Conservation (phyloP, 2,329 filamentous ascomycete genomes). For the Talaromyces sp. region DNA sequence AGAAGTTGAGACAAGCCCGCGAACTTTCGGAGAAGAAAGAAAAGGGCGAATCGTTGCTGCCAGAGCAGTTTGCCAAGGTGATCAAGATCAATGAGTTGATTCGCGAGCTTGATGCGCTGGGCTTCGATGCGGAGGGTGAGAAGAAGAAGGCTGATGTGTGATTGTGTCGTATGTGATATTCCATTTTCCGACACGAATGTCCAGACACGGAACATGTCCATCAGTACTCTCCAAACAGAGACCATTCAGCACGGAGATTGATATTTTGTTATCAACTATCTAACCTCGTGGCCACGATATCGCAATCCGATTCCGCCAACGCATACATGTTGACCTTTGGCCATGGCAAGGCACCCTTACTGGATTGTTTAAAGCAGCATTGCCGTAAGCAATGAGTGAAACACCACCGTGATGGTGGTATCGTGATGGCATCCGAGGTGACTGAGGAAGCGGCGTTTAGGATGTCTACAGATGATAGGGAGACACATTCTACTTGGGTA, state of each 20-base stretch:
- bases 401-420: background rate
- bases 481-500: background rate
- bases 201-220: background rate
- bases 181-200: too few relatives aligned
- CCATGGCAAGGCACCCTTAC: background rate
- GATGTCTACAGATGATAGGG: background rate
- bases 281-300: background rate
- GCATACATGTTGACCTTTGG: too few relatives aligned
- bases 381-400: background rate
- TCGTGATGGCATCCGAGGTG: background rate
- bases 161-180: background rate
- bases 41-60: constrained; percentile 73
- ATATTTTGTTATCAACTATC: background rate
- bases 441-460: background rate
- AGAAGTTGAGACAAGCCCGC: constrained; percentile 90
- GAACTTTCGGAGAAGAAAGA: constrained; percentile 91
- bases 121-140: constrained; percentile 76
- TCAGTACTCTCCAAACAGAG: too few relatives aligned
- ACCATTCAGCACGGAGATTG: background rate
- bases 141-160: constrained; percentile 29
- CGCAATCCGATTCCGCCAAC: background rate
- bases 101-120: constrained; percentile 77
- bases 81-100: constrained; percentile 95
- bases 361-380: background rate
- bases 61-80: constrained; percentile 95